Evolutionary conservation across 2,329 filamentous ascomycete genomes (phyloP).

Genomic region (Fusarium camptoceras): DNA sequence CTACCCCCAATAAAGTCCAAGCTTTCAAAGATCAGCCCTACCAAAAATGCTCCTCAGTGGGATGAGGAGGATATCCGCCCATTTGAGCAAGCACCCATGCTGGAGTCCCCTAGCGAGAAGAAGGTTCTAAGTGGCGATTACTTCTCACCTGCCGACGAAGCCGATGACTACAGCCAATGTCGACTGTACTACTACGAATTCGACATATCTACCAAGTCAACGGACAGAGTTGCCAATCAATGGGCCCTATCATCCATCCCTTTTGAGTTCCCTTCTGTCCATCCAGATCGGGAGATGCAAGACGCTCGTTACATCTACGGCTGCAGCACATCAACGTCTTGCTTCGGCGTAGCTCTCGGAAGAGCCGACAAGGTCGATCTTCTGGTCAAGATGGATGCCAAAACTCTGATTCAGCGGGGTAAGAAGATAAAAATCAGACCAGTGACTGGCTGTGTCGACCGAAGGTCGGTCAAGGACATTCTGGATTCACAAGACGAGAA

Average conservation of each 20-base stretch:
- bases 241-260: slow-evolving; percentile 73
- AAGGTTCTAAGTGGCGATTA: accelerated
- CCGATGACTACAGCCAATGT: slow-evolving; percentile 71
- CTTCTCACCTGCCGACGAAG: slow-evolving; percentile 45
- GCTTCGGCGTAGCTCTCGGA: slow-evolving; percentile 70
- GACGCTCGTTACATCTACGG: slow-evolving; percentile 73
- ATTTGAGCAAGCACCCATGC: not conserved
- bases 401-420: slow-evolving; percentile 65
- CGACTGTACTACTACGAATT: slow-evolving; percentile 78
- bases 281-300: slow-evolving; percentile 66
- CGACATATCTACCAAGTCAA: slow-evolving; percentile 50
- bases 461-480: slow-evolving; percentile 64
- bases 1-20: slow-evolving; percentile 34
- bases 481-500: slow-evolving; percentile 56
- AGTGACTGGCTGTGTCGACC: slow-evolving; percentile 73
- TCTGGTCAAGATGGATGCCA: slow-evolving; percentile 70
- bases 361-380: slow-evolving; percentile 75
- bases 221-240: slow-evolving; percentile 65
- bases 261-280: slow-evolving; percentile 75
- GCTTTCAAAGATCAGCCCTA: accelerated
- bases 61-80: not conserved
- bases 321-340: slow-evolving; percentile 68
- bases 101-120: not conserved
- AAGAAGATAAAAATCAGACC: slow-evolving; percentile 57
- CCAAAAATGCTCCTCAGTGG: not conserved